Percentiles rank a stretch among this genome's conserved stretches.
Evolutionary conservation across 2,329 filamentous ascomycete genomes (phyloP).

Genomic region (Mycosphaerella arachidis): DNA sequence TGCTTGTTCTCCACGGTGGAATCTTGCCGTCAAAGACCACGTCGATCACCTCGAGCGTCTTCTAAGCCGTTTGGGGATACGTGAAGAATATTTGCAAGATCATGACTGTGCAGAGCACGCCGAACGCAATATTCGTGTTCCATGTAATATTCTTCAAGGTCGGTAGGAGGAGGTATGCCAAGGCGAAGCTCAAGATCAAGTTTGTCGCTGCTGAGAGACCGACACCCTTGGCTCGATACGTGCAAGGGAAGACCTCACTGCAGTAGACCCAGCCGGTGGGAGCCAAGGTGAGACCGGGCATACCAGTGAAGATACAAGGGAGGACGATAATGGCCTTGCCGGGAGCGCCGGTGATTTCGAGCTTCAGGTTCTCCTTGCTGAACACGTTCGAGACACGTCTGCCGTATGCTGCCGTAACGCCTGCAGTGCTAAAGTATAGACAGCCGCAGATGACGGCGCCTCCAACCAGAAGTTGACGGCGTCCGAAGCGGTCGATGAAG

Average conservation of each 20-base stretch:
- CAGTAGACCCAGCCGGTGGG: constrained; percentile 63
- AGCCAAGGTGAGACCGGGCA: constrained; percentile 59
- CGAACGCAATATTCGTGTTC: constrained; percentile 65
- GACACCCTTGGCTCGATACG: constrained; percentile 57
- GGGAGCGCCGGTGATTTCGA: constrained; percentile 45
- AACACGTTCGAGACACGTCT: constrained; percentile 27
- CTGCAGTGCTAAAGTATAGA: constrained; percentile 47
- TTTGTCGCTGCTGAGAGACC: constrained; percentile 53
- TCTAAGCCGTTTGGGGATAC: constrained; percentile 35
- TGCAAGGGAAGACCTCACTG: constrained; percentile 59
- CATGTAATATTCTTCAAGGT: constrained; percentile 56
- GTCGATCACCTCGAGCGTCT: constrained; percentile 38
- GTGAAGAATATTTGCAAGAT: constrained; percentile 42
- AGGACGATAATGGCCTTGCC: constrained; percentile 61
- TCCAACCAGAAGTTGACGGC: constrained; percentile 38
- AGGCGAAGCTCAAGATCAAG: constrained; percentile 39
- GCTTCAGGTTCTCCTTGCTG: constrained; percentile 48
- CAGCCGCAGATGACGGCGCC: constrained; percentile 41
- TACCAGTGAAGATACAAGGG: constrained; percentile 59
- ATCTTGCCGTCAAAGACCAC: constrained; percentile 31
- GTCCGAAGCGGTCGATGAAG: constrained; percentile 37
- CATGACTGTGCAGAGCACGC: constrained; percentile 61
- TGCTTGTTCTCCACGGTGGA: constrained; percentile 26
- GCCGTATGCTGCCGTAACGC: constrained; percentile 41
- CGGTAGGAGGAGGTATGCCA: constrained; percentile 56